Evolutionary conservation across 2,329 filamentous ascomycete species (phyloP), one percentile per base, ranked within the genome.

Genomic region (Rhinocladiella mackenziei): DNA sequence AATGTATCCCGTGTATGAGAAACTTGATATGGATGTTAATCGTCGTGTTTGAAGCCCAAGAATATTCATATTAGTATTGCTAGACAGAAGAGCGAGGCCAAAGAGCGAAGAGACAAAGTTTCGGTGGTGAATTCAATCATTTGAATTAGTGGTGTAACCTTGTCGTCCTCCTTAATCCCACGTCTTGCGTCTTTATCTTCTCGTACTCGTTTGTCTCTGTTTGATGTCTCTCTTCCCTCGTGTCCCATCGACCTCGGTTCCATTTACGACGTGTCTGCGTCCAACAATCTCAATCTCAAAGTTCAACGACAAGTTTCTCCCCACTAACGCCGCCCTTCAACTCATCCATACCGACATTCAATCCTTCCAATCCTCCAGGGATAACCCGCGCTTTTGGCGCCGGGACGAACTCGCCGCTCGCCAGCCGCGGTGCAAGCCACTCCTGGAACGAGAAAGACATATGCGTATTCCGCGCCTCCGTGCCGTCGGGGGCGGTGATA

Each of bases 231-330:
- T 22, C 17, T 20, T 36, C 19, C 19, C 15, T 3, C 9, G 14
- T 32, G 8, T 32, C 29, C 6, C 6, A 32, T 32, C 23, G 11
- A 11, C 19, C 33, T 4, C 2, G n/a, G n/a, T n/a, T n/a, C n/a
- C n/a, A n/a, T n/a, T n/a, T n/a, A n/a, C n/a, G n/a, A 33, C 31
- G 5, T 14, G 3, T 10, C 23, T 29, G 14, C 26, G 18, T 25
- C 17, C 17, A 8, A 11, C 13, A 14, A 15, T 32, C 13, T 13
- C 14, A 13, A 32, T 32, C 13, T 37, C 26, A 43, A 11, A 42
- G 20, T 34, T 47, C 44, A 23, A 43, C 26, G 6, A 47, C 44
- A 10, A 48, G 19, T 17, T 48, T 48, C 28, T 43, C 39, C 8
- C 30, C 13, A 31, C 39, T 48, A 9, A 48, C 45, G 14, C 45